Conservation (phyloP, 1,284 basidiomycete genomes). For the Ustilago lituana region DNA sequence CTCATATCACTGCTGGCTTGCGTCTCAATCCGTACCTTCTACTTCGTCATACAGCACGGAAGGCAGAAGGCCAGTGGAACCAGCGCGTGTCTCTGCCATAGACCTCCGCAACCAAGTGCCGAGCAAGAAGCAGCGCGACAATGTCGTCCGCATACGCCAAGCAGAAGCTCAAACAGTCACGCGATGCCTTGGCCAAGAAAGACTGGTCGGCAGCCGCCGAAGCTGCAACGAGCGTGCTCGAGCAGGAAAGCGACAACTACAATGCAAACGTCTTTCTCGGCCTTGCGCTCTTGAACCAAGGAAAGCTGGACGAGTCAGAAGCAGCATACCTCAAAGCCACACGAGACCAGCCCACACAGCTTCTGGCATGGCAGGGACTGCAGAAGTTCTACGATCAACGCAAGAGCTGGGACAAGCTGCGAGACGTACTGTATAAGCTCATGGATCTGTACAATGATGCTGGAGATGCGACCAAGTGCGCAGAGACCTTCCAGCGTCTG, state of each 20-base stretch:
- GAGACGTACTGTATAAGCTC: slow-evolving; percentile 57
- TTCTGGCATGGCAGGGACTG: slow-evolving; percentile 68
- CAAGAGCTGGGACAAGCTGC: slow-evolving; percentile 62
- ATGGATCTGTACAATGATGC: slow-evolving; percentile 59
- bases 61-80: no score
- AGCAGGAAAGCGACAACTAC: slow-evolving; percentile 62
- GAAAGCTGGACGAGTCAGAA: slow-evolving; percentile 51
- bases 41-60: slow-evolving; percentile 4
- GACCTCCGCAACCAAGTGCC: neutral
- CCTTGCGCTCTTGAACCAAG: slow-evolving; percentile 54
- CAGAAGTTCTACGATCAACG: slow-evolving; percentile 67
- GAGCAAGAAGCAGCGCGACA: neutral
- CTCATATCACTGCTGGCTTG: no score
- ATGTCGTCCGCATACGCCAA: slow-evolving; percentile 53
- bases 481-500: slow-evolving; percentile 80
- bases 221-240: slow-evolving; percentile 48
- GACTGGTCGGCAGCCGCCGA: slow-evolving; percentile 49
- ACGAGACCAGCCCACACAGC: slow-evolving; percentile 58
- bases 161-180: slow-evolving; percentile 57
- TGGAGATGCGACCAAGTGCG: slow-evolving; percentile 79
- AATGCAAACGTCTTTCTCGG: slow-evolving; percentile 64
- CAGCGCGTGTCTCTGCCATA: no score
- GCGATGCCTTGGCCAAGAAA: slow-evolving; percentile 55
- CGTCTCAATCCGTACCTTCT: no score
- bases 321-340: slow-evolving; percentile 66